Base-by-base conservation (phyloP, 2,329 filamentous ascomycete species). In the Pestalotiopsis sp. region DNA sequence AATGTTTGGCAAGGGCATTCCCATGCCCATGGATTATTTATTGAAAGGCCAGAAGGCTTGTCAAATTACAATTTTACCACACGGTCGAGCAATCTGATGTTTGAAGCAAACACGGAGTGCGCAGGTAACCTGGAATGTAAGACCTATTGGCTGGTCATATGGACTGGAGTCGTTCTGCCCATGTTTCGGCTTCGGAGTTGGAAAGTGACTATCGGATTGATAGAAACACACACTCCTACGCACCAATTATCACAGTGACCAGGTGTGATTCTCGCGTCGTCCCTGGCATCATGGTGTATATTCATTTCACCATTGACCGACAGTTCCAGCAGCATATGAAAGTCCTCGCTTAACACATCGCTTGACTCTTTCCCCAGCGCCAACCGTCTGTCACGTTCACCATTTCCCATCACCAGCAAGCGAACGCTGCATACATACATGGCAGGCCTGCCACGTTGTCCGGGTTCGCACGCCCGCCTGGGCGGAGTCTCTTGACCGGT, bases 391-490 rank as follows among this genome's bases (percentile, higher is more conserved):
- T 27, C 25, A 61, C 25, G 25, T 61, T 36, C 39, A 52, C 38
- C 38, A 49, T 65, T 36, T 27, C 20, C 38, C n/a, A 45, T 41
- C 20, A 27, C 12, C 20, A 23, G 38, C 61, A 41, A 36, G 41
- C 62, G 14, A 59, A 11, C 14, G 27, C 38, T 52, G 56, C 17
- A 17, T 12, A 25, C 27, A 4, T 31, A 31, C 31, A 36, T 36
- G 27, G 56, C 56, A 67, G 56, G 65, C 65, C 23, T 67, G 56
- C 65, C 65, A 67, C 65, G 65, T 67, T 67, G n/a, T 67, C 23
- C 20, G 45, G 14, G 20, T n/a, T 52, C 17, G 17, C 20, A 27
- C n/a, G 4, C n/a, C 27, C 56, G 61, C 20, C 13, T 36, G 12
- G 27, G 63, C 63, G 45, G 49, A 31, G 45, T 27, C 49, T 52